A percentile compares a stretch with the other conserved stretches of the same genome.
Conservation (phyloP, 2,329 filamentous ascomycete species). For the Bisporella sp. region DNA sequence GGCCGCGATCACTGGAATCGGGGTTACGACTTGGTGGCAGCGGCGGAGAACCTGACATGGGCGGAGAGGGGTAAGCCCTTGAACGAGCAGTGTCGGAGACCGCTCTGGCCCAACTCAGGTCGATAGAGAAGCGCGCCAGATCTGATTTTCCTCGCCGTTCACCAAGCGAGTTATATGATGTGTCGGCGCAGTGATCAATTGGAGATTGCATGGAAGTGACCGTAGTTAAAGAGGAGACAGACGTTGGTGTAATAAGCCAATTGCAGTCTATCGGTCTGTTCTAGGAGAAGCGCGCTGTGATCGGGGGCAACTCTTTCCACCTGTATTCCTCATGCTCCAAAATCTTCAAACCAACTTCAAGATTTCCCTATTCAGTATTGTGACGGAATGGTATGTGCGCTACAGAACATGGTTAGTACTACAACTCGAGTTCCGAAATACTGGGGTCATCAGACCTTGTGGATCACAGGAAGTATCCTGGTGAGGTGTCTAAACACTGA, state of each 20-base stretch:
- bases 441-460: too few species aligned
- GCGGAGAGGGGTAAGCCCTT: constrained; percentile 63
- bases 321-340: too few species aligned
- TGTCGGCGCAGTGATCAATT: constrained; percentile 35
- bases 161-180: constrained; percentile 39
- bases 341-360: too few species aligned
- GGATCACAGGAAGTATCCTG: too few species aligned
- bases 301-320: too few species aligned
- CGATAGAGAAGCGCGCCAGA: constrained; percentile 47
- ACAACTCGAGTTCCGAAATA: too few species aligned
- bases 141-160: constrained; percentile 51
- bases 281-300: constrained; percentile 1
- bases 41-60: constrained; percentile 65
- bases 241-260: constrained; percentile 12
- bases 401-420: too few species aligned
- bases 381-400: too few species aligned
- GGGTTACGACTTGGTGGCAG: constrained; percentile 51
- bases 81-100: constrained; percentile 47
- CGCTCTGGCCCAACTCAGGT: constrained; percentile 49
- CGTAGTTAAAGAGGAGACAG: constrained; percentile 7
- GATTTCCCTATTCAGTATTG: too few species aligned
- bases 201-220: constrained; percentile 47
- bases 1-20: constrained; percentile 49
- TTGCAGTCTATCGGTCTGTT: constrained; percentile 7
- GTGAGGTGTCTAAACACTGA: too few species aligned